Evolutionary conservation across 1,284 basidiomycete genomes (phyloP).

Genomic region (Ustilago bromivora): DNA sequence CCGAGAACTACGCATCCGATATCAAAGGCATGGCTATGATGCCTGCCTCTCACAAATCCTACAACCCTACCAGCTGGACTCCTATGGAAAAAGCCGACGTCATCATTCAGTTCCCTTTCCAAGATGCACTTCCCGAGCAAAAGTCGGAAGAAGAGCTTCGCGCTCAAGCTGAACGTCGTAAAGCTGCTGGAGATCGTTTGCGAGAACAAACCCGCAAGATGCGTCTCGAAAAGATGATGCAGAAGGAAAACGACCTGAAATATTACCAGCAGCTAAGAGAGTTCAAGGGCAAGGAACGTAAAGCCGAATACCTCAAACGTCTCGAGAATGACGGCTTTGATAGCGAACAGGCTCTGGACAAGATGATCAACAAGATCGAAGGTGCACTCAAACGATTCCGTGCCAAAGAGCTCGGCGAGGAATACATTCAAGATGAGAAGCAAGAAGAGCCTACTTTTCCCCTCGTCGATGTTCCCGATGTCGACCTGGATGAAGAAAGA

Average conservation of each 20-base stretch:
- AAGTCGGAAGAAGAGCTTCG: conserved; percentile 92
- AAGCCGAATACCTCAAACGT: conserved; percentile 78
- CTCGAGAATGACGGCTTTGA: conserved; percentile 78
- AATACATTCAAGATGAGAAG: conserved; percentile 70
- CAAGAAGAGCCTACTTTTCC: conserved; percentile 86
- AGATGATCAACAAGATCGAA: conserved; percentile 82
- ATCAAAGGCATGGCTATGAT: conserved; percentile 72
- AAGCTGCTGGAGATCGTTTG: conserved; percentile 85
- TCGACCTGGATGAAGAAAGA: conserved; percentile 90
- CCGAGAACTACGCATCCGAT: conserved; percentile 80
- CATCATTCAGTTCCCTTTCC: conserved; percentile 63
- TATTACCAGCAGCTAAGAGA: conserved; percentile 79
- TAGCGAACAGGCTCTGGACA: conserved; percentile 76
- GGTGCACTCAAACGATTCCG: conserved; percentile 77
- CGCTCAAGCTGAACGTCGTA: conserved; percentile 80
- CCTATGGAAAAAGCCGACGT: conserved; percentile 72
- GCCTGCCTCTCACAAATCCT: conserved; percentile 78
- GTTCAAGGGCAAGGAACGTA: conserved; percentile 77
- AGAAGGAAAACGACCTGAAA: conserved; percentile 86
- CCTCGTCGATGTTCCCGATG: conserved; percentile 89
- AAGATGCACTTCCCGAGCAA: conserved; percentile 76
- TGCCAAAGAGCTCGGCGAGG: conserved; percentile 78
- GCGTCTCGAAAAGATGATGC: conserved; percentile 77
- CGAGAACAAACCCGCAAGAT: conserved; percentile 93
- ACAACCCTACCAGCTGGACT: conserved; percentile 72